Evolutionary conservation across 345 rosid species (phyloP), one percentile per base, ranked within the genome.

Genomic region (Crucihimalaya himalaica): DNA sequence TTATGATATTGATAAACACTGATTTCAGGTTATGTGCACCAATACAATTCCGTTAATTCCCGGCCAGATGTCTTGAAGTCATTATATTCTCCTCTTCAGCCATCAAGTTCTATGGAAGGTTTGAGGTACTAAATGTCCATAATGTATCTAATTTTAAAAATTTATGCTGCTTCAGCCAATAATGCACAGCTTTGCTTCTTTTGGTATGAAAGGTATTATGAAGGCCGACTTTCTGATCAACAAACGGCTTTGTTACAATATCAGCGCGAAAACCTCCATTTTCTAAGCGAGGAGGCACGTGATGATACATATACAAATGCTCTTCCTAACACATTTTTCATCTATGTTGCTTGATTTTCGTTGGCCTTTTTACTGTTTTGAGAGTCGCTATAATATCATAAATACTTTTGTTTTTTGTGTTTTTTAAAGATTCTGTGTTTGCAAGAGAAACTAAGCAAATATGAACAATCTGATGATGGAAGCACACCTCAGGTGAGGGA

Each of bases 191-290:
- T 31, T 66, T 73, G 28, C 51, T 14, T 10, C 20, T 40, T 39
- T 74, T 39, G 63, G 42, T 81, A 72, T 61, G 48, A 77, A 71
- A 90, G 98, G 83, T 94, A 94, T 81, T 85, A 89, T 32, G 93
- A 89, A 66, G 94, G 92, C 53, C 86, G 97, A 23, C 93, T 94
- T 62, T 94, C 96, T 66, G 98, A 94, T 79, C 97, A 94, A 82
- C 97, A 94, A 75, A 94, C 86, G 88, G 97, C 97, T 68, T 79
- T 94, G 84, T 78, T 94, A 81, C 98, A 91, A 71, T 94, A 94
- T 79, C 97, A 94, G 68, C 97, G 98, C 19, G 98, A 94, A 73
- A 94, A 94, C 80, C 97, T 94, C 57, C 96, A 91, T 80, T 94
- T 94, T 73, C 78, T 94, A 73, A 91, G 96, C 15, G 95, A 94